Evolutionary conservation across 495 filamentous ascomycete species (phyloP).

Genomic region (Aspergillus nidulans): DNA sequence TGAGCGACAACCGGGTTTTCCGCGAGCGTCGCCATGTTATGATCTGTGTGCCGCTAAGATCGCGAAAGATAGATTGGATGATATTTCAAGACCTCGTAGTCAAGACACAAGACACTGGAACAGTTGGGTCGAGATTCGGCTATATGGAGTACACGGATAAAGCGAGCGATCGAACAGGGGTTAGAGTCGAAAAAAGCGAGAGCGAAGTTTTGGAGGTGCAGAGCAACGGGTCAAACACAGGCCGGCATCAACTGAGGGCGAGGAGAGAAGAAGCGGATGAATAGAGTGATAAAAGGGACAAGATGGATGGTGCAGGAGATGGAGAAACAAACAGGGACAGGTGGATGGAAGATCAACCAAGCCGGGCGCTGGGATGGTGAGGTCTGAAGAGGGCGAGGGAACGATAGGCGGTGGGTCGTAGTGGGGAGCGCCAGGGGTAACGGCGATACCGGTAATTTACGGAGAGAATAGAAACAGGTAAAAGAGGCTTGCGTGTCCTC

Average conservation of each 20-base stretch:
- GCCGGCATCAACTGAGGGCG: neutral
- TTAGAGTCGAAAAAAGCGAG: neutral
- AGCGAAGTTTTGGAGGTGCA: neutral
- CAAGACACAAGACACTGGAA: neutral
- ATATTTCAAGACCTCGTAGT: neutral
- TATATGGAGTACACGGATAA: neutral
- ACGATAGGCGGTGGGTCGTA: neutral
- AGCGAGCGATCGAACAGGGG: neutral
- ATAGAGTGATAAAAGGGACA: slow-evolving; percentile 2
- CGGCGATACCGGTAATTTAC: slow-evolving; percentile 10
- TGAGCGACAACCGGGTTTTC: slow-evolving; percentile 35
- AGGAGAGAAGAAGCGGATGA: neutral
- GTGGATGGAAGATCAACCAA: slow-evolving; percentile 13
- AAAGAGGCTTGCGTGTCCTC: slow-evolving; percentile 36
- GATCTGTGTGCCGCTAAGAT: neutral
- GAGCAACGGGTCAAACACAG: neutral
- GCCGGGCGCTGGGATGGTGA: slow-evolving; percentile 10
- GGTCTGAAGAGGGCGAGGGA: neutral
- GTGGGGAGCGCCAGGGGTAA: slow-evolving; percentile 6
- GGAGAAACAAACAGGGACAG: slow-evolving; percentile 8
- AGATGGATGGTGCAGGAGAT: slow-evolving; percentile 2
- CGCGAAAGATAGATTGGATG: neutral
- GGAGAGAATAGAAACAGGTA: slow-evolving; percentile 28
- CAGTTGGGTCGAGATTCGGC: neutral
- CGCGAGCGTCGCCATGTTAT: slow-evolving; percentile 40